Evolutionary conservation across 2,329 filamentous ascomycete genomes (phyloP), one percentile per base, ranked within the genome.

Genomic region (Phaeosphaeriaceae sp.): DNA sequence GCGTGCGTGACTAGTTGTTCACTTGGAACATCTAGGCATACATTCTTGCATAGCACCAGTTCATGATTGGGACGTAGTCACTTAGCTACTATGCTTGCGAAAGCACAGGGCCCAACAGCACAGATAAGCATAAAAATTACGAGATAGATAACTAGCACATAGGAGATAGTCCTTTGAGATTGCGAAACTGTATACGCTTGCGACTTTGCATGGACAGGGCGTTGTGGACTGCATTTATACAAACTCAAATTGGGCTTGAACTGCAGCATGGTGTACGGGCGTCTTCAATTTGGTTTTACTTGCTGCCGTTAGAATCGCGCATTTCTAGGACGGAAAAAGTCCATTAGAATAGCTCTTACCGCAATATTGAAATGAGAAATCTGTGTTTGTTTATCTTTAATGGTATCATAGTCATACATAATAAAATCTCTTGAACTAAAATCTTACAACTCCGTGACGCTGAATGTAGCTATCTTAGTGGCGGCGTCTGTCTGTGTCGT

Each of bases 1-100:
- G 85, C 35, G 84, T 91, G 57, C 83, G 88, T 46, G 70, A 73
- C 50, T 72, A 70, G 52, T 34, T 15, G 34, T 49, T 26, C 7
- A 26, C 26, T 16, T 15, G 23, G 13, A 13, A 17, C 13, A 17
- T 12, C 9, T 18, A 17, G 16, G 12, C 17, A 13, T 18, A 17
- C 39, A 35, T 26, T 23, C 21, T 26, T 8, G 11, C 36, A 39
- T 26, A 23, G 15, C 12, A 23, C 18, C 12, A 23, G 18, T 2
- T 12, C 6, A 6, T 9, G 15, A 6, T 17, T 36, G n/a, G 11
- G 17, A 4, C 17, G 15, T 12, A 13, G 8, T 15, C 35, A 13
- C 13, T 18, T 20, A 37, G 16, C 8, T 4, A 5, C 17, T 9
- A 16, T 15, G 7, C 12, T 16, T 15, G n/a, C 32, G 32, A 6